These are phyloP conservation scores for Aurantiochytrium sp. DNA, from an alignment of 108 stramenopile species.

Conservation along the genomic window DNA sequence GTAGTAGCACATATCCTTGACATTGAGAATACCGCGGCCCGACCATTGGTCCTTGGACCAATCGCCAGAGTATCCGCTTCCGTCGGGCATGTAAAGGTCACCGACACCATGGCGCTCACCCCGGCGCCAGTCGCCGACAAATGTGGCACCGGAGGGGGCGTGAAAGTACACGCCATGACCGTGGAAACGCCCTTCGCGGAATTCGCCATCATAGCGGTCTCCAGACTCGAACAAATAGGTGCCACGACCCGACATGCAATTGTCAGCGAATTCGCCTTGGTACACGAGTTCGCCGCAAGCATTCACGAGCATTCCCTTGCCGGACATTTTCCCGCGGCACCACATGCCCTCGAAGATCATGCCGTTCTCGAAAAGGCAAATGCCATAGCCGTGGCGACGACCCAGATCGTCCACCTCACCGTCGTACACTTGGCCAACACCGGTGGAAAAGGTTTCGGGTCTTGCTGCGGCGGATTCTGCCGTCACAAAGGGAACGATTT, in stretches of 20 bases:
- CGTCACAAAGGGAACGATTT: not conserved
- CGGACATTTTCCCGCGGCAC: not conserved
- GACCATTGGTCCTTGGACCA: not conserved
- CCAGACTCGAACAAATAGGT: constrained; percentile 10
- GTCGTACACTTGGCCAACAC: not conserved
- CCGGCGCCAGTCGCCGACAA: constrained; percentile 18
- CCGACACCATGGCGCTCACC: constrained; percentile 13
- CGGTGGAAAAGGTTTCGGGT: not conserved
- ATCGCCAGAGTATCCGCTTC: constrained; percentile 15
- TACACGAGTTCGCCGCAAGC: constrained; percentile 4
- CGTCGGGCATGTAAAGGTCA: not conserved
- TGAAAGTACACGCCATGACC: constrained; percentile 17
- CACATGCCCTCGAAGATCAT: constrained; percentile 22
- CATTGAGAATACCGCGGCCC: constrained; percentile 12
- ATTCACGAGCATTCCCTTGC: not conserved
- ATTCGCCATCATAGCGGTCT: constrained; percentile 24
- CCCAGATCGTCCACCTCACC: not conserved
- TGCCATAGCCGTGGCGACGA: not conserved
- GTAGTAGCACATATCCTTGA: not conserved
- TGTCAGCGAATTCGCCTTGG: constrained; percentile 18
- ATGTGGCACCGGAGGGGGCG: not conserved
- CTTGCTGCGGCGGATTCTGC: not conserved
- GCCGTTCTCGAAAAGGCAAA: not conserved
- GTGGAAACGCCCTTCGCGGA: constrained; percentile 4
- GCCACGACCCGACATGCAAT: constrained; percentile 6